Evolutionary conservation across 768 basidiomycete genomes (phyloP), one percentile per base, ranked within the genome.

Genomic region (Antrodiella citrinella): DNA sequence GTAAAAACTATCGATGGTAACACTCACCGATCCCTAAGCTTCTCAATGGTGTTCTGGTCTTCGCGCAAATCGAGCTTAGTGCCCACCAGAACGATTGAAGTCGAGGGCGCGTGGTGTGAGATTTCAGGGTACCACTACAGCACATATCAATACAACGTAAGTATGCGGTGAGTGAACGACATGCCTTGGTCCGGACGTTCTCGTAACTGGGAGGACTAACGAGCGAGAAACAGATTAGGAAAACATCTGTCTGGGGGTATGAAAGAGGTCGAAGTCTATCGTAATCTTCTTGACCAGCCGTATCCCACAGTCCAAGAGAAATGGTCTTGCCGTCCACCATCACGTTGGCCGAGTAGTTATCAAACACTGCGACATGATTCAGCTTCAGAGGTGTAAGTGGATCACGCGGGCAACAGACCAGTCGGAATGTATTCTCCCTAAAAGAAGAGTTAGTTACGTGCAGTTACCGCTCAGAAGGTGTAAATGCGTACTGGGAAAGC

Each of bases 201-300:
- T 99, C 95, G 66, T 92, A 98, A 70, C 89, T 92, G 20, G 96
- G 95, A 30, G 96, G 96, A 64, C 89, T 91, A 65, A 98, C 95
- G 54, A 99, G 80, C 45, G 92, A 95, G 75, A 99, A 99, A 69
- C 96, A 99, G 66, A 99, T 94, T 70, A 99, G 76, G 75, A 99
- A 99, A 52, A 99, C 93, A 67, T 99, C 95, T 40, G 96, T 98
- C 71, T 98, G 96, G 21, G 96, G 96, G 72, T 99, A 99, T 55
- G 91, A 95, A 60, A 99, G 79, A 47, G 96, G 96, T 59, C 96
- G 85, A 59, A 99, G 86, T 41, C 96, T 86, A 72, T 95, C 92
- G 66, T 95, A 99, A 74, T 99, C 95, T 69, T 99, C 96, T 71
- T 99, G 96, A 58, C 96, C 96, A 26, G 96, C 96, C n/a, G 96